Evolutionary conservation across 192 early-diverging fungal genomes (phyloP).

Genomic region (Mortierella claussenii): DNA sequence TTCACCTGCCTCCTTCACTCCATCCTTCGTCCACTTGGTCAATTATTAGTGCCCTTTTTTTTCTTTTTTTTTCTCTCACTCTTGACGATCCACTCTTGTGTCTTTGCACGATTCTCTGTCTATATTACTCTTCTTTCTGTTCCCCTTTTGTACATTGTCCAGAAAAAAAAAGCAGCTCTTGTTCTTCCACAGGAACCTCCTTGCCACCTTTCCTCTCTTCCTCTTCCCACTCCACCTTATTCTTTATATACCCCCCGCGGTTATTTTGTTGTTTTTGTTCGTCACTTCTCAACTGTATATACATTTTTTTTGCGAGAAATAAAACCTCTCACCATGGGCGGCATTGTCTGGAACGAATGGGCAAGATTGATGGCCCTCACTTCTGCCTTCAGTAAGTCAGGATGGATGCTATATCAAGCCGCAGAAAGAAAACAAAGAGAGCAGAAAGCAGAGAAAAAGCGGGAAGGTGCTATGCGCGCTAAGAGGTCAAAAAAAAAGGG

Average conservation of each 20-base stretch:
- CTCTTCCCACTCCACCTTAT: background rate
- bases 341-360: conserved; percentile 52
- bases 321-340: conserved; percentile 20
- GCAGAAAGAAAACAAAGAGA: too few species aligned
- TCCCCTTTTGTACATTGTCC: background rate
- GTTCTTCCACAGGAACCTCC: background rate
- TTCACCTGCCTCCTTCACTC: background rate
- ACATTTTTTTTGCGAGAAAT: background rate
- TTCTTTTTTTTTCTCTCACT: too few species aligned
- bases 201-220: background rate
- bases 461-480: too few species aligned
- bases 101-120: too few species aligned
- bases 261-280: background rate
- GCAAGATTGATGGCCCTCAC: conserved; percentile 42
- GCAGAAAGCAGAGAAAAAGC: too few species aligned
- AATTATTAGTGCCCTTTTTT: too few species aligned
- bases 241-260: background rate
- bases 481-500: too few species aligned
- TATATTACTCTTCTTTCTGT: background rate
- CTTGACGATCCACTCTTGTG: too few species aligned
- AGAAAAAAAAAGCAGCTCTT: background rate
- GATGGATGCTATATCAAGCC: too few species aligned
- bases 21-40: too few species aligned
- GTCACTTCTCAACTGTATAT: background rate
- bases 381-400: conserved; percentile 29